Evolutionary conservation across 257 asterid species (phyloP).

Genomic region (Solanum pimpinellifolium): DNA sequence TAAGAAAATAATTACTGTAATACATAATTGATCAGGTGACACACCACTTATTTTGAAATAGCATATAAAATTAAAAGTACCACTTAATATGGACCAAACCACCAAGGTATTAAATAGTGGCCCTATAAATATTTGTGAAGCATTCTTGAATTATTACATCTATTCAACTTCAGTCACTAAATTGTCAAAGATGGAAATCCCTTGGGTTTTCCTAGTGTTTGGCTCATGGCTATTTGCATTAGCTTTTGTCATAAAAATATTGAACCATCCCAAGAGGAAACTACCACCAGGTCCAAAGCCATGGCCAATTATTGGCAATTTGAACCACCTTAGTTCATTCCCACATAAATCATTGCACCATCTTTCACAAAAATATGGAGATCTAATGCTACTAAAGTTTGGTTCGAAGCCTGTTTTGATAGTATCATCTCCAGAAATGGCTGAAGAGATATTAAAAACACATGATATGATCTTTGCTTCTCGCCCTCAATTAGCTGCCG

Average conservation of each 20-base stretch:
- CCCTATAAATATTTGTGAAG: not conserved
- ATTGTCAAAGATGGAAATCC: not conserved
- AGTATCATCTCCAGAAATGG: not conserved
- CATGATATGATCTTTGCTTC: not conserved
- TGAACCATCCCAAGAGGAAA: not conserved
- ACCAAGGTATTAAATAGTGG: no score
- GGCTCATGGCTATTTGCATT: not conserved
- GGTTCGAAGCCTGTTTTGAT: not conserved
- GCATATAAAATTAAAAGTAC: no score
- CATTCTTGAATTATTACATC: not conserved
- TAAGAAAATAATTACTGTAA: no score
- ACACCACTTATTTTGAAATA: no score
- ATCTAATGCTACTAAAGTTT: not conserved
- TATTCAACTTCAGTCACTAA: no score
- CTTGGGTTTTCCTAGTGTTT: not conserved
- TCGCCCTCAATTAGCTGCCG: not conserved
- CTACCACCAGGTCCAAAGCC: not conserved
- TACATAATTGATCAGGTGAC: no score
- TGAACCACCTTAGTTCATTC: not conserved
- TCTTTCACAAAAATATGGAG: not conserved
- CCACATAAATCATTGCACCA: not conserved
- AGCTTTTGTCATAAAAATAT: not conserved
- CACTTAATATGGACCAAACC: no score
- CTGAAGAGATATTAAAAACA: not conserved
- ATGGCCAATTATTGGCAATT: not conserved